Evolutionary conservation across 139 green algal genomes (phyloP), one percentile per base, ranked within the genome.

Genomic region (Chlamydomonas applanata): DNA sequence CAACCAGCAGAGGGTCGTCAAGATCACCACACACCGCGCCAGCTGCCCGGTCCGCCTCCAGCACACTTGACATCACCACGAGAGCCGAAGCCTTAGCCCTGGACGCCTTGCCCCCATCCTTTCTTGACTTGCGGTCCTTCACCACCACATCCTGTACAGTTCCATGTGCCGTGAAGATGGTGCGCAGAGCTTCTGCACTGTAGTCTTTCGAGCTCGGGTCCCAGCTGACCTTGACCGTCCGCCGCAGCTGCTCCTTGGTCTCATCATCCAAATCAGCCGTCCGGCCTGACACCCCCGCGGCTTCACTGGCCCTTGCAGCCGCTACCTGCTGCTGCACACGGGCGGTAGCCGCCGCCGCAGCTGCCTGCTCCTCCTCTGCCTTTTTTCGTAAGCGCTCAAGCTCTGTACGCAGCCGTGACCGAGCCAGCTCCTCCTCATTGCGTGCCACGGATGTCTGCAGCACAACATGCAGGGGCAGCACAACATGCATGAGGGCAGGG

Each of bases 311-410:
- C 0, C 70, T 60, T 24, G 72, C 77, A 44, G 71, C 61, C 52
- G 74, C 61, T n/a, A 59, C 69, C 33, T 73, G 73, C 40, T 49
- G 40, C 7, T 49, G 40, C 40, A 49, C 33, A 64, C 60, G 33
- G 59, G 65, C 68, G 57, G 82, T 73, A 25, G 66, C 69, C 54
- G 63, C 68, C 46, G 64, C 69, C 35, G 44, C 36, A 16, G 71
- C 62, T 61, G 49, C 33, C 40, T 82, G 52, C 78, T 85, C 74
- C 56, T 82, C 74, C 65, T 78, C 63, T 11, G 78, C 77, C 32
- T 73, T 75, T 2, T 27, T 44, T 24, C 88, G 76, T 75, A 95
- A 71, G 7, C 81, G 74, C 56, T 91, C 88, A 45, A 95, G 82
- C 79, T 95, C 89, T 32, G 65, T 72, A 53, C 79, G 72, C 34